Conservation (phyloP, 345 rosid genomes). For the Cochlearia excelsa region DNA sequence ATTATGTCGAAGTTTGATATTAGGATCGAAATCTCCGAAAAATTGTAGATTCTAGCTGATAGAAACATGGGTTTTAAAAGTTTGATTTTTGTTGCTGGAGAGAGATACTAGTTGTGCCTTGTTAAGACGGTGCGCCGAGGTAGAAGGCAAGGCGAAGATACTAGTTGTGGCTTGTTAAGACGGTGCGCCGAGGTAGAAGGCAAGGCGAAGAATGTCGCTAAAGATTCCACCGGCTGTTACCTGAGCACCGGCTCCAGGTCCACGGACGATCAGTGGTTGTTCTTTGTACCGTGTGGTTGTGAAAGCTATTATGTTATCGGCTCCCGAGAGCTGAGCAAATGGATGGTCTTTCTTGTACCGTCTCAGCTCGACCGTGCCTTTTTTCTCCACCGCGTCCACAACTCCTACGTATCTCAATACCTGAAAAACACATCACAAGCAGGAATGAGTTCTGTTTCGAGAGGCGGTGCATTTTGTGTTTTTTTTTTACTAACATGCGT, state of each 20-base stretch:
- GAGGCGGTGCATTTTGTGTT: slow-evolving; percentile 4
- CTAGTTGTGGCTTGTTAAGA: slow-evolving; percentile 39
- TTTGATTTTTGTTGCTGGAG: no score
- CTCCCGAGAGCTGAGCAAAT: slow-evolving; percentile 90
- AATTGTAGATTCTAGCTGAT: no score
- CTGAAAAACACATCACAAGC: slow-evolving; percentile 37
- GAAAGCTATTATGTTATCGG: slow-evolving; percentile 96
- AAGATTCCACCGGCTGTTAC: slow-evolving; percentile 97
- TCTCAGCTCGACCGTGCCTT: slow-evolving; percentile 73
- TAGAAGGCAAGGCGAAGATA: slow-evolving; percentile 25
- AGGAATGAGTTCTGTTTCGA: slow-evolving; percentile 14
- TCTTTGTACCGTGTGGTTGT: slow-evolving; percentile 82
- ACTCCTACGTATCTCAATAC: slow-evolving; percentile 93
- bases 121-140: slow-evolving; percentile 90
- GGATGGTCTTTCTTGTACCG: slow-evolving; percentile 80
- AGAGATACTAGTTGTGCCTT: neutral
- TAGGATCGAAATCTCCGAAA: no score
- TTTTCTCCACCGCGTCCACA: slow-evolving; percentile 57
- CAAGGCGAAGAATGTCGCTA: slow-evolving; percentile 83
- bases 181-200: slow-evolving; percentile 95
- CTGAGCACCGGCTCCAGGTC: slow-evolving; percentile 98
- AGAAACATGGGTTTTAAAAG: no score
- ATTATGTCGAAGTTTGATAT: no score
- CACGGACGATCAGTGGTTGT: slow-evolving; percentile 90
- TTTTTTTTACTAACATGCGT: neutral